Percentiles rank a stretch among this genome's conserved stretches.
These are phyloP conservation scores for Kitagawia praeruptora DNA, from an alignment of 129 eudicot species.

Conservation along the genomic window DNA sequence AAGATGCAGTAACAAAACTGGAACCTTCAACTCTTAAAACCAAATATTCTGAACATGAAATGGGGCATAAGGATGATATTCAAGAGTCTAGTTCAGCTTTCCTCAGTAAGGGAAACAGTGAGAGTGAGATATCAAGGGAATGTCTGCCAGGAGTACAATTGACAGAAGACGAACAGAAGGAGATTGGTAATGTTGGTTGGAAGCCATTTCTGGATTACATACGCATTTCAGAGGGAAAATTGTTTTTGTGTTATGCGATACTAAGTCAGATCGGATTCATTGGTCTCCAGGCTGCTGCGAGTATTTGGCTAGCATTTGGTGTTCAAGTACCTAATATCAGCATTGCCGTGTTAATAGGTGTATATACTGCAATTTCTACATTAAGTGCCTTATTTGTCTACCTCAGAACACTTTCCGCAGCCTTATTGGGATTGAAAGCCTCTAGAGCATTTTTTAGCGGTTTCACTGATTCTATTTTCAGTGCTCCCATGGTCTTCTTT, in stretches of 20 bases:
- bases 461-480: conserved; percentile 40
- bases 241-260: conserved; percentile 10
- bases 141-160: conserved; percentile 36
- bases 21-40: conserved; percentile 23
- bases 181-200: conserved; percentile 48
- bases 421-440: conserved; percentile 51
- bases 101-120: conserved; percentile 27
- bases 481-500: conserved; percentile 68
- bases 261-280: conserved; percentile 34
- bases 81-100: conserved; percentile 6
- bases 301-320: conserved; percentile 63
- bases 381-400: conserved; percentile 39
- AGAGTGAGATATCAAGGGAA: conserved; percentile 21
- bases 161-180: conserved; percentile 58
- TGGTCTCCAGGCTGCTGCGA: conserved; percentile 50
- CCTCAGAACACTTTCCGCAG: conserved; percentile 37
- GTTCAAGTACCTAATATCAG: conserved; percentile 30
- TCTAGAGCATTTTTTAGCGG: conserved; percentile 46
- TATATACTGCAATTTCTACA: conserved; percentile 38
- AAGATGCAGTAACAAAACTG: conserved; percentile 22
- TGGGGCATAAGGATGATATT: neutral
- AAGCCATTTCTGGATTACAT: conserved; percentile 46
- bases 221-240: conserved; percentile 31
- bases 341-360: conserved; percentile 27
- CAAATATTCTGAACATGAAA: conserved; percentile 6